phyloP scores from a whole-genome alignment of 176 grass and related monocot species.

The Triticum urartu region DNA sequence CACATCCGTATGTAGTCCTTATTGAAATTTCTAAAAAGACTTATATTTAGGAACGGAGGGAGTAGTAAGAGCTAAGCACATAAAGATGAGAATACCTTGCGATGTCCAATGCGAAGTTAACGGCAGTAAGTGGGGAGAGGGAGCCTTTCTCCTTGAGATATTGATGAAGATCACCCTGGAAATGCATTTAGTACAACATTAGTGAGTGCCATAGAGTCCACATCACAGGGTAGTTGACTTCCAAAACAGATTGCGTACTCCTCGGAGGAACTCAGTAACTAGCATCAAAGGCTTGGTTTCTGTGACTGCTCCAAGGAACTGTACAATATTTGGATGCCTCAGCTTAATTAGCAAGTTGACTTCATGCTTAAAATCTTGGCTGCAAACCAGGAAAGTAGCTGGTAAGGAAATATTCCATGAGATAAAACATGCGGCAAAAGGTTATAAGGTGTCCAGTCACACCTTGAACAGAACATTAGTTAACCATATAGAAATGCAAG shows the following conservation, averaged over 20 bases:
- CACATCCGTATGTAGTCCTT: no score
- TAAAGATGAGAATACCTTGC: conserved; percentile 71
- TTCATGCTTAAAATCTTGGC: conserved; percentile 99
- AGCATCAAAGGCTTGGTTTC: conserved; percentile 98
- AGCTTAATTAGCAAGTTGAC: conserved; percentile 96
- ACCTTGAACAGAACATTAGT: background rate
- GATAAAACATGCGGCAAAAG: background rate
- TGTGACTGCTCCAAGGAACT: conserved; percentile 98
- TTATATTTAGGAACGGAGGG: no score
- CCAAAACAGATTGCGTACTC: conserved; percentile 52
- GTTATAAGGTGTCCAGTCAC: background rate
- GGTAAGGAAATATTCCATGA: conserved; percentile 12
- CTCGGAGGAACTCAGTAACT: conserved; percentile 88
- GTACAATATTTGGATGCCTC: conserved; percentile 98
- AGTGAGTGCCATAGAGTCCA: background rate
- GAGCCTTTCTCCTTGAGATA: conserved; percentile 91
- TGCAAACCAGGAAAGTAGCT: conserved; percentile 40
- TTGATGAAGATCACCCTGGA: conserved; percentile 98
- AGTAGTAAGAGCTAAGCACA: background rate
- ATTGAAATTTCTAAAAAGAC: no score
- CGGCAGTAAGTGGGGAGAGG: conserved; percentile 56
- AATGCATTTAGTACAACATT: conserved; percentile 27
- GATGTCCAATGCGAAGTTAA: conserved; percentile 94
- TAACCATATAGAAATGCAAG: background rate
- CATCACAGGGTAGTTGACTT: background rate